phyloP scores from a whole-genome alignment of 2,329 filamentous ascomycete genomes.

The Alternaria triticimaculans region DNA sequence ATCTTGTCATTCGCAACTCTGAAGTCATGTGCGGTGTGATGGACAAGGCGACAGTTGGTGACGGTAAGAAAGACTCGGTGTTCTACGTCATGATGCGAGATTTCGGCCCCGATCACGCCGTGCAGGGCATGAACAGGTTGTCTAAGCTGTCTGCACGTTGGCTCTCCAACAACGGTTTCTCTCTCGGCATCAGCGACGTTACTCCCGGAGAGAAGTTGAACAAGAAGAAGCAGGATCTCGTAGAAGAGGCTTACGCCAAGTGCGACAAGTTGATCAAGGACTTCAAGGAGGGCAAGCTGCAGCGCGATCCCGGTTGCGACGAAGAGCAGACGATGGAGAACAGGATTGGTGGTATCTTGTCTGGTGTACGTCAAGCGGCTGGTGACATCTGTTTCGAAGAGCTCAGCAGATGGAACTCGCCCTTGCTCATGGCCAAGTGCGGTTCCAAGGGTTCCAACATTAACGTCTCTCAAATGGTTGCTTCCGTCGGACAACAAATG shows the following conservation, averaged over 20 bases:
- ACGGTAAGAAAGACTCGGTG: slow-evolving; percentile 96
- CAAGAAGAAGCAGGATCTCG: slow-evolving; percentile 75
- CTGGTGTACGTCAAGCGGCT: slow-evolving; percentile 87
- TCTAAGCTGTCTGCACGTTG: slow-evolving; percentile 89
- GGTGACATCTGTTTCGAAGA: slow-evolving; percentile 90
- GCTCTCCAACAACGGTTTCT: slow-evolving; percentile 91
- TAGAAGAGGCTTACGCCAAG: slow-evolving; percentile 77
- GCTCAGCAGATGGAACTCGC: slow-evolving; percentile 88
- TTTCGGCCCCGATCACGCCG: slow-evolving; percentile 87
- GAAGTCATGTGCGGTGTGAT: slow-evolving; percentile 97
- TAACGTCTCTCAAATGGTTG: slow-evolving; percentile 99
- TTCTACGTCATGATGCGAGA: slow-evolving; percentile 97
- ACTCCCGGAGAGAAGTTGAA: slow-evolving; percentile 78
- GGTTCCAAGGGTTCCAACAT: slow-evolving; percentile 97
- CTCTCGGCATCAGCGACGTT: slow-evolving; percentile 94
- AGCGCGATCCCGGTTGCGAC: slow-evolving; percentile 87
- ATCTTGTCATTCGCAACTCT: slow-evolving; percentile 92
- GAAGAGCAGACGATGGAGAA: slow-evolving; percentile 93
- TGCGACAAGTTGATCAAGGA: slow-evolving; percentile 83
- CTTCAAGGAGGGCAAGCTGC: slow-evolving; percentile 80
- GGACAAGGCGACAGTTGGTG: slow-evolving; percentile 97
- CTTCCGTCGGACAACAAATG: slow-evolving; percentile 96
- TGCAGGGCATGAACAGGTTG: slow-evolving; percentile 90
- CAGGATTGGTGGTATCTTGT: slow-evolving; percentile 87
- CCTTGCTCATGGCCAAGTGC: slow-evolving; percentile 95